Base-by-base conservation (phyloP, 805 yeast species). In the Saturnispora halmiae region DNA sequence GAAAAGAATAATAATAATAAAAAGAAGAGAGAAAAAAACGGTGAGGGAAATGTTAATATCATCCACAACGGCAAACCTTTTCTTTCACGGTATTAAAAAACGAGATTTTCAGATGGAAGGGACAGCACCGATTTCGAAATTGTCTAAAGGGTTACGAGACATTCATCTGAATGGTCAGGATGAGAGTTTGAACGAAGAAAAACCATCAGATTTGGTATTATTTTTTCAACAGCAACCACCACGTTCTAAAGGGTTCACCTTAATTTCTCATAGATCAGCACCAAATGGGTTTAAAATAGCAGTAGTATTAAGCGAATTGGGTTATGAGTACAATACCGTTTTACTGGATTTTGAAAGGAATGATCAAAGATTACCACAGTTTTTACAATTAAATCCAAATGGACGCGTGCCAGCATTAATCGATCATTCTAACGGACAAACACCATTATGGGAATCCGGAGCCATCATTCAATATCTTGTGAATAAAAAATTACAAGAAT, bases 211-310 rank as follows among this genome's bases (percentile, higher is more conserved):
- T 47, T 73, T 86, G 39, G 28, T 70, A 81, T 22, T 69, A 73
- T 46, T 86, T 84, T 58, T 81, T 85, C 56, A 75, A 73, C 48
- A 78, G 43, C 29, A 58, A 3, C 82, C 79, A 50, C 94, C 95
- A 9, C 61, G 71, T 22, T 22, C 26, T 15, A 82, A 79, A 48
- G 96, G 96, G 1, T 84, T 74, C 59, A 85, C 95, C 1, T 67
- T 88, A 35, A 86, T 83, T 74, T 53, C 94, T 62, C 77, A 80
- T 55, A 53, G 94, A 50, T 80, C 90, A 3, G 96, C 96, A 1
- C 96, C 96, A 21, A 88, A 88, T 61, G 96, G 96, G 2, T 88
- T 85, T 69, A 90, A 92, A 62, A 95, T 90, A 13, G 95, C 96
- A 21, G 86, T 88, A 34, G 80, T 86, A 24, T 66, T 92, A 44